Conservation (phyloP, 345 rosid genomes). For the Raphanus sativus region DNA sequence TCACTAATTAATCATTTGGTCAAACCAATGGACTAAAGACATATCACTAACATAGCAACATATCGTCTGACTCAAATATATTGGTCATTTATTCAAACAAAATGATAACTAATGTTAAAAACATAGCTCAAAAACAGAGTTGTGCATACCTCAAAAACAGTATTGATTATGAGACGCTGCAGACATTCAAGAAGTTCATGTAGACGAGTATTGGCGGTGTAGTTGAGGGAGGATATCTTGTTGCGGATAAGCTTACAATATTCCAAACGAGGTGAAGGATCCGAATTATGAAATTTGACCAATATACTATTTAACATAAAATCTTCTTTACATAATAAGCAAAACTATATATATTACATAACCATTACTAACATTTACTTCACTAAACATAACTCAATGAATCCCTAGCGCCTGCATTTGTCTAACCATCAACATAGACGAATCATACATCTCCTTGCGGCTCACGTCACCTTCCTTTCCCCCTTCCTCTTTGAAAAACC, state of each 20-base stretch:
- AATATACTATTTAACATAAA: neutral
- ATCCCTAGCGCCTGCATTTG: conserved; percentile 87
- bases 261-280: neutral
- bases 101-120: neutral
- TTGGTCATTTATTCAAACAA: neutral
- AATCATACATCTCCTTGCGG: conserved; percentile 62
- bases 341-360: neutral
- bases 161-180: neutral
- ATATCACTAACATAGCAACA: neutral
- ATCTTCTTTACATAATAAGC: conserved; percentile 3
- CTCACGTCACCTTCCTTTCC: conserved; percentile 55
- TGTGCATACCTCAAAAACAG: neutral
- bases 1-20: neutral
- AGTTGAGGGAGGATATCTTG: neutral
- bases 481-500: conserved; percentile 39
- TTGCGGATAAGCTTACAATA: neutral
- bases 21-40: neutral
- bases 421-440: conserved; percentile 62
- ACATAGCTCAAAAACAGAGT: neutral
- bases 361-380: conserved; percentile 10
- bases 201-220: neutral
- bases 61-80: neutral
- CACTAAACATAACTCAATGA: conserved; percentile 43
- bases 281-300: neutral
- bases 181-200: neutral